Conservation (phyloP, 2,329 filamentous ascomycete species). For the Cadophora gregata region DNA sequence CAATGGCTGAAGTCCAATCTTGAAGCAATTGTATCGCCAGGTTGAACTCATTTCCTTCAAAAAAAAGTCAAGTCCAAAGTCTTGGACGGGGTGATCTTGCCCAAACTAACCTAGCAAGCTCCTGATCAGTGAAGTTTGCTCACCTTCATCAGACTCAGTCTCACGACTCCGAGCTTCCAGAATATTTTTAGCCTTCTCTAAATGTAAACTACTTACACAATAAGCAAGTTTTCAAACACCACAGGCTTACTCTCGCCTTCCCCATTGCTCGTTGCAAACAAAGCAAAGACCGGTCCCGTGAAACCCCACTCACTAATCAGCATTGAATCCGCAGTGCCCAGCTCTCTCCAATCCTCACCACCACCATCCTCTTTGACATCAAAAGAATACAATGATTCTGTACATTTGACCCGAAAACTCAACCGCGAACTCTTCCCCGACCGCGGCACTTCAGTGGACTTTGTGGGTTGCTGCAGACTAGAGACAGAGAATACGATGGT, state of each 20-base stretch:
- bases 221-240: neutral
- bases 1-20: neutral
- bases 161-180: neutral
- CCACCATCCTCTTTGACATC: neutral
- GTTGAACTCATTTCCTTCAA: too few relatives aligned
- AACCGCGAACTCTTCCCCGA: neutral
- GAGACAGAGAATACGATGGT: neutral
- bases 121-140: too few relatives aligned
- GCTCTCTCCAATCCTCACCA: neutral
- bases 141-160: neutral
- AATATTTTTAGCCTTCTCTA: neutral
- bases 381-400: neutral
- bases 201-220: neutral
- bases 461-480: neutral
- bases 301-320: slow-evolving; percentile 5
- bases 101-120: too few relatives aligned
- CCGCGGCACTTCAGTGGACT: neutral
- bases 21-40: too few relatives aligned
- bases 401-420: neutral
- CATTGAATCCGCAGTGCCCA: neutral
- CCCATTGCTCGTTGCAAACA: slow-evolving; percentile 1
- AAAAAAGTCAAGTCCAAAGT: too few relatives aligned
- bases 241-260: neutral
- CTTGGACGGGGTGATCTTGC: too few relatives aligned
- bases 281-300: slow-evolving; percentile 1